Base-by-base conservation (phyloP, 2,329 filamentous ascomycete genomes). In the Aureobasidium sp. region DNA sequence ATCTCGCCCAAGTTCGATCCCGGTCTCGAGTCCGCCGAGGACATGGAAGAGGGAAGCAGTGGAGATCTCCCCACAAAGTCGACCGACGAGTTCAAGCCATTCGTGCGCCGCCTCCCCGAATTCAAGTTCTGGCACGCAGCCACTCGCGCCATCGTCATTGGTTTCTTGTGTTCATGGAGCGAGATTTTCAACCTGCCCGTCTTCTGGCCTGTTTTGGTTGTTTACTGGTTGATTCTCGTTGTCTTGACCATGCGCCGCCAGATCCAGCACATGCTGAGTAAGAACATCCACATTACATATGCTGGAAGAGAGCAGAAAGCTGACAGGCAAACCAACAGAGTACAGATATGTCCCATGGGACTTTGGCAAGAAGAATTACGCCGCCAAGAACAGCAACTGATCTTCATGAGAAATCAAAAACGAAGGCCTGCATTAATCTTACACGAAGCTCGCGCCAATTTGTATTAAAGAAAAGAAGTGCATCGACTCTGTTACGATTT, bases 181-280 rank as follows among this genome's bases (percentile, higher is more conserved):
- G 82, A 89, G 71, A 81, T 97, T 73, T 99, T 97, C 78, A 91
- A 99, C 77, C 85, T 99, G 67, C 94, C 94, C 0, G 94, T 99
- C 63, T 99, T 99, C 85, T 99, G 94, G 94, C 94, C 94, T 15
- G 91, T 99, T 8, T 79, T 99, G 75, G 91, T 99, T 66, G 89
- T 99, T 77, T 99, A 99, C 81, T 99, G 94, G 93, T 82, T 99
- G 74, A 96, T 99, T 72, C 82, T 99, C 64, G 97, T 99, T 73
- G 83, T 91, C 70, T 79, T 99, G 76, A 99, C 94, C 61, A 99
- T 99, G 94, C 86, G 94, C 77, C 90, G 94, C 81, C 94, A 99
- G 79, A 99, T 99, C 70, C 94, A 99, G 80, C 94, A 97, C 79
- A 99, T 99, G 94, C 93, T 99, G 83, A 99, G 78, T 99, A 96